Percentiles rank a stretch among this genome's conserved stretches.
phyloP scores from a whole-genome alignment of 768 basidiomycete genomes.

The Mycena vulgaris region DNA sequence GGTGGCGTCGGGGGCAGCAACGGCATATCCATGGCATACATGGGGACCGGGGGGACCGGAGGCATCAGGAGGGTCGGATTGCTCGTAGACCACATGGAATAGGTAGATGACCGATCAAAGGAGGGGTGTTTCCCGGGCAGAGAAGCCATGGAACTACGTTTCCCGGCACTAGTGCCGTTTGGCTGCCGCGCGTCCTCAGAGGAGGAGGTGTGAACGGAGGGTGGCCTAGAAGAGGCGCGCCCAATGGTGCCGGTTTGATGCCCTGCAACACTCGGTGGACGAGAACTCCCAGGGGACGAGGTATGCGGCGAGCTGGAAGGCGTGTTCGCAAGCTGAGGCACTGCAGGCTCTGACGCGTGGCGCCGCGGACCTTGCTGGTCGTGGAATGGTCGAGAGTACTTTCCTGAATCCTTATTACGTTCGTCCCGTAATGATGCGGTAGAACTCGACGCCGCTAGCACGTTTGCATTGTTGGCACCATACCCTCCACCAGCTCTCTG shows the following conservation, averaged over 20 bases:
- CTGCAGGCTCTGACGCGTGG: slow-evolving; percentile 62
- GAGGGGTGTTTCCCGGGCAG: slow-evolving; percentile 49
- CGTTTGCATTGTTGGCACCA: slow-evolving; percentile 46
- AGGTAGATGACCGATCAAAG: slow-evolving; percentile 50
- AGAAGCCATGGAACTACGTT: slow-evolving; percentile 59
- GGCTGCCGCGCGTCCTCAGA: slow-evolving; percentile 68
- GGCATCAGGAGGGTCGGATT: slow-evolving; percentile 51
- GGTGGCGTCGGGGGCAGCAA: slow-evolving; percentile 81
- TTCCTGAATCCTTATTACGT: slow-evolving; percentile 61
- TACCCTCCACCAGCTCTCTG: slow-evolving; percentile 63
- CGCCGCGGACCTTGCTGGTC: slow-evolving; percentile 60
- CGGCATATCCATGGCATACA: slow-evolving; percentile 73
- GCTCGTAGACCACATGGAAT: slow-evolving; percentile 58
- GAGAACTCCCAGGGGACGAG: slow-evolving; percentile 70
- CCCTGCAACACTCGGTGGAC: slow-evolving; percentile 59
- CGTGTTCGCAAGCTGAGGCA: slow-evolving; percentile 47
- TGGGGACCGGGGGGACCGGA: slow-evolving; percentile 53
- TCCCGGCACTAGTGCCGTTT: slow-evolving; percentile 52
- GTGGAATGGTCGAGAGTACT: slow-evolving; percentile 55
- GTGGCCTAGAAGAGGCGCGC: slow-evolving; percentile 61
- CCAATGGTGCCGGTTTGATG: slow-evolving; percentile 49
- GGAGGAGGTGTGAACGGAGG: slow-evolving; percentile 70
- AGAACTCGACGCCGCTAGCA: slow-evolving; percentile 52
- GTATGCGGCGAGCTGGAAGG: slow-evolving; percentile 50
- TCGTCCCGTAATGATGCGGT: slow-evolving; percentile 58